Base-by-base conservation (phyloP, 768 basidiomycete genomes). In the Amanita rimosa region DNA sequence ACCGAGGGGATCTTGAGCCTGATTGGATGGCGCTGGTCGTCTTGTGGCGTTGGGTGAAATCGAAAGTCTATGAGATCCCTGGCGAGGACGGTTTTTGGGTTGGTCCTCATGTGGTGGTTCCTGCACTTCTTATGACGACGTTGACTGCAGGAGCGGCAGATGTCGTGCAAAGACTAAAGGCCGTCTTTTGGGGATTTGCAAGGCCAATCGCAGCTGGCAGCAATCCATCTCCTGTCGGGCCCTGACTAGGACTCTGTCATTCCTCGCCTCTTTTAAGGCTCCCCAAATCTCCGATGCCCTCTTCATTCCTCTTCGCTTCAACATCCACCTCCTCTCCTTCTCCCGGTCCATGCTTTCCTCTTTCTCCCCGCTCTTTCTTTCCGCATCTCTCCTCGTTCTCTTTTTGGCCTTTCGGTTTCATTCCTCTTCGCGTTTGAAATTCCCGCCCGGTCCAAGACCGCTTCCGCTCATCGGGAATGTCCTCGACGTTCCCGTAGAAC, bases 401-500 rank as follows among this genome's bases (percentile, higher is more conserved):
- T 58, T 57, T 51, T 52, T 60, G 48, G 51, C 53, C 37, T 62
- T 61, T 51, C 57, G 55, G 34, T 52, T 56, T n/a, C 39, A 60
- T 27, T 54, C 56, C 22, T 48, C 60, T 19, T 51, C 57, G 21
- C 55, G 57, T 40, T 55, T 38, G 22, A 64, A 62, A 36, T 61
- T 64, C 26, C 73, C 74, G 16, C 76, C 77, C 5, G 77, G 77
- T 0, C 77, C 77, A 2, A 64, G 55, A 37, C 65, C 66, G 1
- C 54, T 65, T 13, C 73, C 73, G 6, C 48, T 77, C 49, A 59
- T 79, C 14, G 76, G 76, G 4, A 79, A 77, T 51, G 54, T 64
- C 16, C 64, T 71, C 16, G 71, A 77, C 48, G 64, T 79, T 48
- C 64, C 70, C 19, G 53, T 55, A 26, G 58, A 66, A 36, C 58